Base-by-base conservation (phyloP, 768 basidiomycete genomes). In the Suillus subaureus region DNA sequence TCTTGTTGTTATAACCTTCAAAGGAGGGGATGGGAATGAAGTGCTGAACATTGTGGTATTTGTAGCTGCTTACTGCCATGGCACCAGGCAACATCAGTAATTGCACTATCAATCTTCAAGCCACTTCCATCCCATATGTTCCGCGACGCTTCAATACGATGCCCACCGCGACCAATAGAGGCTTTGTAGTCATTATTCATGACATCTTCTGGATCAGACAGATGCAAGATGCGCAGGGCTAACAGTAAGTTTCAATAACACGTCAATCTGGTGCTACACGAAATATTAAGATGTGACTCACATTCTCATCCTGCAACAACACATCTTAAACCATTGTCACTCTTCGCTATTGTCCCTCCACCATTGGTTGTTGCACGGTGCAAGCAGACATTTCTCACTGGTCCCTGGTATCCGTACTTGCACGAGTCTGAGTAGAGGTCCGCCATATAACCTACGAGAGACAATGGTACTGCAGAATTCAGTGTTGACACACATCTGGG, bases 81-180 rank as follows among this genome's bases (percentile, higher is more conserved):
- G 31, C 88, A 89, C 92, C 92, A 94, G n/a, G 86, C 89, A 23
- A 93, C 88, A 70, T 92, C 92, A 0, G 92, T 94, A 69, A 85
- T 88, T 0, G 89, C 84, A 71, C 89, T 89, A 62, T 93, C 92
- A 23, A 90, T 86, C 77, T 93, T 93, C 63, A 94, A 78, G 0
- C 90, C 90, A 63, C 87, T 91, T 0, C 87, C 86, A 11, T 87
- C 89, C 92, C 92, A 94, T 56, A 91, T 79, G 71, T 93, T 93
- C 57, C 88, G 84, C 15, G 89, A 89, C 9, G 83, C 82, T 64
- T 93, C 92, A n/a, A 91, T 84, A 43, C 87, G 83, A 73, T 85
- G 82, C 0, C 90, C 89, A 4, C 89, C 89, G 39, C 78, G 78
- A 16, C 89, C 90, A 13, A 83, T 75, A 7, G 78, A 77, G 7